A percentile compares a stretch with the other conserved stretches of the same genome.
Conservation (phyloP, 768 basidiomycete genomes). For the Rhodotorula diobovata region DNA sequence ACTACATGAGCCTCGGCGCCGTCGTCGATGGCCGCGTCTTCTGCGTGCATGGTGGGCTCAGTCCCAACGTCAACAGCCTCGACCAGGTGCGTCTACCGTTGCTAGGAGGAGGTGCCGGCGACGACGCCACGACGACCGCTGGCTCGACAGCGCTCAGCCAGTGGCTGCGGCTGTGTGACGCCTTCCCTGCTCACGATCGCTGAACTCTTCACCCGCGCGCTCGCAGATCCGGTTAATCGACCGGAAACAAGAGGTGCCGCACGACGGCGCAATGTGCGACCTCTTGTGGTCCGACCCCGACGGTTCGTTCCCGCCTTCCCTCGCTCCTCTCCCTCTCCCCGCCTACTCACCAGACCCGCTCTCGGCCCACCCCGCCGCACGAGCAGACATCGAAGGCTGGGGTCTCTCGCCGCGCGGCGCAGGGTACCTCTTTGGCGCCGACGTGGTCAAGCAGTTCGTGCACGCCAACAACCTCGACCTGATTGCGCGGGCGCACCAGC, state of each 20-base stretch:
- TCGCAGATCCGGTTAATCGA: slow-evolving; percentile 82
- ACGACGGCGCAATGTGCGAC: slow-evolving; percentile 98
- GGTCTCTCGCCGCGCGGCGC: slow-evolving; percentile 96
- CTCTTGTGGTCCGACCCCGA: slow-evolving; percentile 99
- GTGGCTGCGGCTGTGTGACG: too few species aligned
- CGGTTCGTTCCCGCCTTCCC: slow-evolving; percentile 54
- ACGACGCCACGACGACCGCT: too few species aligned
- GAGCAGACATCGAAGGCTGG: slow-evolving; percentile 82
- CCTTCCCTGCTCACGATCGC: too few species aligned
- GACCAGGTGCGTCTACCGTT: slow-evolving; percentile 70
- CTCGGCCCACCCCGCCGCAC: not conserved
- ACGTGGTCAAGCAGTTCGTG: slow-evolving; percentile 82
- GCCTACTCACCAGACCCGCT: not conserved
- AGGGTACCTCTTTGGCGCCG: slow-evolving; percentile 87
- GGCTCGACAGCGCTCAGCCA: too few species aligned
- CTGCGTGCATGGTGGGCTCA: slow-evolving; percentile 94
- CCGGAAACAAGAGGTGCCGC: slow-evolving; percentile 93
- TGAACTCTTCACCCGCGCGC: not conserved
- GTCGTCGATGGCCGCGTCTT: slow-evolving; percentile 97
- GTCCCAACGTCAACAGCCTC: slow-evolving; percentile 75
- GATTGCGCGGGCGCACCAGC: slow-evolving; percentile 93
- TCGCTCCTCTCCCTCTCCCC: not conserved
- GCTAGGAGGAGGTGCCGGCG: too few species aligned
- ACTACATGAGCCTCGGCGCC: slow-evolving; percentile 88
- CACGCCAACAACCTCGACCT: slow-evolving; percentile 89